phyloP scores from a whole-genome alignment of 1,139 yeast genomes.

The Nadsonia starkeyi-henricii region DNA sequence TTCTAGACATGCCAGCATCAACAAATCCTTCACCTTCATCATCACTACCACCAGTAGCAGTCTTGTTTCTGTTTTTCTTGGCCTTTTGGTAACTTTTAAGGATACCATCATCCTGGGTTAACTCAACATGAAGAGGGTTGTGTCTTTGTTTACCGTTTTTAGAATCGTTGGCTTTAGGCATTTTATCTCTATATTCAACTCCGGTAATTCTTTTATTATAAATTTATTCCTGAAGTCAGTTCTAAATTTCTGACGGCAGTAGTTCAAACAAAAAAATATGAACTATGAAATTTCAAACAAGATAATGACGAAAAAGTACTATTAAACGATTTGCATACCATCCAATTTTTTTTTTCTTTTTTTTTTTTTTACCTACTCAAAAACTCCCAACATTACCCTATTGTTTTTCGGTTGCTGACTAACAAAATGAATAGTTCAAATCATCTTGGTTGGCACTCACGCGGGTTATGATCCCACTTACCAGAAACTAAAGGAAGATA shows the following conservation, averaged over 20 bases:
- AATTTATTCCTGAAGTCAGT: too few species aligned
- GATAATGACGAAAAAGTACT: background rate
- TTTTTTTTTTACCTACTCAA: background rate
- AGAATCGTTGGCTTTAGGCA: slow-evolving; percentile 20
- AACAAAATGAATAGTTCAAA: too few species aligned
- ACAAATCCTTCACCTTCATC: slow-evolving; percentile 48
- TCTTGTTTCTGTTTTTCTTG: slow-evolving; percentile 11
- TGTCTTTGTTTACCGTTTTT: slow-evolving; percentile 33
- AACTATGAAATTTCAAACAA: too few species aligned
- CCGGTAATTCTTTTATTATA: too few species aligned
- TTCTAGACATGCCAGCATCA: slow-evolving; percentile 74
- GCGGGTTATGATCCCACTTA: too few species aligned
- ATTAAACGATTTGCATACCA: background rate
- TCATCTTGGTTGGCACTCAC: too few species aligned
- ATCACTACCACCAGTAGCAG: slow-evolving; percentile 17
- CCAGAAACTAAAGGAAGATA: too few species aligned
- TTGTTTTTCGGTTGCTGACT: too few species aligned
- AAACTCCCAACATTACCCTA: background rate
- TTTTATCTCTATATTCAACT: slow-evolving; percentile 6
- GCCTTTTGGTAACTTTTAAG: slow-evolving; percentile 33
- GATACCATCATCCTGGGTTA: slow-evolving; percentile 58
- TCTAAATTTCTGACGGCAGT: too few species aligned
- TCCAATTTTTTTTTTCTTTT: too few species aligned
- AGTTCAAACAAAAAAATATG: too few species aligned
- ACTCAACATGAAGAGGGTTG: slow-evolving; percentile 67